Conservation (phyloP, 306 rosid species). For the Oemleria cerasiformis region DNA sequence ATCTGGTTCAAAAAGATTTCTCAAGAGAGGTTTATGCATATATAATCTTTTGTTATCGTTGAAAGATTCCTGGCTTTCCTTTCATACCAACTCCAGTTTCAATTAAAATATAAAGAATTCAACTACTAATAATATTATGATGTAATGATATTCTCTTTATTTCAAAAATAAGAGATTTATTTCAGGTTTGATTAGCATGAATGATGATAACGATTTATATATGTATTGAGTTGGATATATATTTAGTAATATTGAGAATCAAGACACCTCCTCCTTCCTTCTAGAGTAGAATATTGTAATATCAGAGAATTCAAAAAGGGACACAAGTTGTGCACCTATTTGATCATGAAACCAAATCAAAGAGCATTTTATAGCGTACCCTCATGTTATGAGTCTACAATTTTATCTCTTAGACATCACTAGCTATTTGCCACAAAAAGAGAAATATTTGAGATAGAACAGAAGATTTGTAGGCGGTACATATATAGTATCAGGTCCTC, state of each 20-base stretch:
- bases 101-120: not conserved
- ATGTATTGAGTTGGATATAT: too few species aligned
- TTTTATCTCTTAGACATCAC: slow-evolving; percentile 30
- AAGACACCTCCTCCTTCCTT: too few species aligned
- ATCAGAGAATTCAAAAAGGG: too few species aligned
- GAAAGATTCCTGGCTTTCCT: slow-evolving; percentile 56
- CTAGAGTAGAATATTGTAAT: too few species aligned
- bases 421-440: slow-evolving; percentile 53
- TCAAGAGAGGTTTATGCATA: slow-evolving; percentile 28
- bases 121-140: too few species aligned
- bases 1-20: slow-evolving; percentile 46
- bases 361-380: not conserved
- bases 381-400: slow-evolving; percentile 2
- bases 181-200: too few species aligned
- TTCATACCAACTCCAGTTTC: slow-evolving; percentile 31
- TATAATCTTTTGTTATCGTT: slow-evolving; percentile 46
- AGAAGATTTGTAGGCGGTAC: slow-evolving; percentile 36
- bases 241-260: too few species aligned
- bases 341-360: not conserved
- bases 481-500: slow-evolving; percentile 67
- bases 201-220: too few species aligned
- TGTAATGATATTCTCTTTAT: too few species aligned
- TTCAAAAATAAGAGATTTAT: too few species aligned
- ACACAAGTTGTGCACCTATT: slow-evolving; percentile 26
- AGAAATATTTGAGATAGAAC: slow-evolving; percentile 40